A percentile compares a stretch with the other conserved stretches of the same genome.
Evolutionary conservation across 345 rosid genomes (phyloP).

Genomic region (Eucalyptus regnans): DNA sequence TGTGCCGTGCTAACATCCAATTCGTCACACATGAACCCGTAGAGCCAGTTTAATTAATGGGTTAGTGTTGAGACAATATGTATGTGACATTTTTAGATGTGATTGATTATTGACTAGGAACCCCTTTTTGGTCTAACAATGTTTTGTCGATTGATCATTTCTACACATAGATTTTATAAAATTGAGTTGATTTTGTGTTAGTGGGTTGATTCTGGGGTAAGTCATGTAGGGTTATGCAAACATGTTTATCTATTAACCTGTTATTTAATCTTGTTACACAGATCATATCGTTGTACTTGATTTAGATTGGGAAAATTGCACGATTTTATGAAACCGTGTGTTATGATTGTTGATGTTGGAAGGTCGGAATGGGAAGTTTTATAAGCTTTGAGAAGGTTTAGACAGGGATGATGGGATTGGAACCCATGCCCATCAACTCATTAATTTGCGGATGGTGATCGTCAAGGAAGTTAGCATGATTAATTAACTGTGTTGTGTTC

Average conservation of each 20-base stretch:
- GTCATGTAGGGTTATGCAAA: background rate
- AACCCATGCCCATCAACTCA: background rate
- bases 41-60: background rate
- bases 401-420: background rate
- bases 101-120: background rate
- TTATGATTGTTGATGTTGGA: too few relatives aligned
- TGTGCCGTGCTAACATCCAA: background rate
- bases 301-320: too few relatives aligned
- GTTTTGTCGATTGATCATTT: background rate
- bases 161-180: background rate
- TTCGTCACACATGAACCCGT: accelerated
- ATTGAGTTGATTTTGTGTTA: background rate
- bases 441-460: background rate
- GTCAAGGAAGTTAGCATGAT: background rate
- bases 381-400: background rate
- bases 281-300: background rate
- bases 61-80: background rate
- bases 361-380: background rate
- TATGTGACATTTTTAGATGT: background rate
- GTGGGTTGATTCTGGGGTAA: background rate
- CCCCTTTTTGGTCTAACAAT: background rate
- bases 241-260: background rate
- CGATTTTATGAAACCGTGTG: too few relatives aligned
- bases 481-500: background rate
- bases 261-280: background rate